A percentile compares a stretch with the other conserved stretches of the same genome.
phyloP scores from a whole-genome alignment of 257 asterid species.

The Jacaranda copaia region DNA sequence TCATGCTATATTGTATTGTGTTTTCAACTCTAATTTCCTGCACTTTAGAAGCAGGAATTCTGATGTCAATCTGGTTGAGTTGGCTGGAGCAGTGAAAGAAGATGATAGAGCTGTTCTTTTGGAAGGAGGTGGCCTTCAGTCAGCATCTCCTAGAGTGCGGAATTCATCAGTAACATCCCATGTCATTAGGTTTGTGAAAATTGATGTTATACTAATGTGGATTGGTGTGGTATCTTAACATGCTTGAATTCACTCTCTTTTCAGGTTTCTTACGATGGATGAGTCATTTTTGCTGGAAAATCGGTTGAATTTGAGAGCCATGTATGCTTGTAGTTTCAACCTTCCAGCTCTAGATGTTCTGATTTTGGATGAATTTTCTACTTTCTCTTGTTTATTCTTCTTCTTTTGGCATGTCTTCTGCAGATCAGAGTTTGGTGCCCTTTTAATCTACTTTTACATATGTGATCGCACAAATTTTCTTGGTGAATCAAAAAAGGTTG shows the following conservation, averaged over 20 bases:
- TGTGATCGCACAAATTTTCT: conserved; percentile 89
- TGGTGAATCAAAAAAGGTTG: conserved; percentile 87
- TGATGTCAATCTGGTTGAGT: conserved; percentile 74
- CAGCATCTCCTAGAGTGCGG: conserved; percentile 59
- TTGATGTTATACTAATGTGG: conserved; percentile 22
- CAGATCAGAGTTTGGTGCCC: conserved; percentile 92
- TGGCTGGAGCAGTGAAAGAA: conserved; percentile 66
- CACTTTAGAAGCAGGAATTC: conserved; percentile 67
- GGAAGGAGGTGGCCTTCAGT: conserved; percentile 81
- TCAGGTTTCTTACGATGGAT: conserved; percentile 80
- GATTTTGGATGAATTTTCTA: conserved; percentile 14
- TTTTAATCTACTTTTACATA: conserved; percentile 74
- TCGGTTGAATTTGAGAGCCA: conserved; percentile 81
- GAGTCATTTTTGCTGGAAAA: conserved; percentile 82
- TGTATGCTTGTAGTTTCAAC: conserved; percentile 54
- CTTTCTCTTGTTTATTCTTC: conserved; percentile 19
- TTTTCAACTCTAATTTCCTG: conserved; percentile 27
- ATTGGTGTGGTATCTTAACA: conserved; percentile 26
- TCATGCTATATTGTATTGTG: conserved; percentile 17
- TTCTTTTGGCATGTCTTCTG: conserved; percentile 35
- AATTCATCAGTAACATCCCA: conserved; percentile 69
- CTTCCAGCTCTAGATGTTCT: conserved; percentile 22
- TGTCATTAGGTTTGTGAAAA: conserved; percentile 60
- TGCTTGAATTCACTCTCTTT: conserved; percentile 29
- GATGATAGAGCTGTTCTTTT: conserved; percentile 78